These are phyloP conservation scores for Sporisorium reilianum DNA, from an alignment of 1,284 basidiomycete species.

Conservation along the genomic window DNA sequence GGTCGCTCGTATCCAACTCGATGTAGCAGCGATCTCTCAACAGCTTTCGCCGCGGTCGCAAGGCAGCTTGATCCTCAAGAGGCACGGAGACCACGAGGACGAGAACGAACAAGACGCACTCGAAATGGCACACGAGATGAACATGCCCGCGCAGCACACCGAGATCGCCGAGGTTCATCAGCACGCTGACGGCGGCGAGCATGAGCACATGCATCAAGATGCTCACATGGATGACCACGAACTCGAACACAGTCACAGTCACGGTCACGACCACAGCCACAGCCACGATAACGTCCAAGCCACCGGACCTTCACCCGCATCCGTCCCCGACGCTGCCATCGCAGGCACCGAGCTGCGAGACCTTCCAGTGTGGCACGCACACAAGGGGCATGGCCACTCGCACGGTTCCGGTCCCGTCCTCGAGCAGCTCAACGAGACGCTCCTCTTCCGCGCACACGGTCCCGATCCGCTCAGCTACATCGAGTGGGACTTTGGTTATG, in stretches of 20 bases:
- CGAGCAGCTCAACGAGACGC: constrained; percentile 58
- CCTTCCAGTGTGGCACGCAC: constrained; percentile 29
- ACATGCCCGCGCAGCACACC: not conserved
- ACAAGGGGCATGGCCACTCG: constrained; percentile 43
- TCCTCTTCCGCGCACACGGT: constrained; percentile 58
- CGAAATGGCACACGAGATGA: not conserved
- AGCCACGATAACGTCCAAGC: constrained; percentile 9
- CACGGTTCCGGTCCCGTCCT: constrained; percentile 42
- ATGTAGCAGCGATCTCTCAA: constrained; percentile 5
- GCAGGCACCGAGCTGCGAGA: constrained; percentile 21
- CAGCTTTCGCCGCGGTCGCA: not conserved
- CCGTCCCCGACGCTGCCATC: constrained; percentile 15
- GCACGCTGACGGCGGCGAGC: not conserved
- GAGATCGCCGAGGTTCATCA: constrained; percentile 5
- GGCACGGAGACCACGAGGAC: constrained; percentile 42
- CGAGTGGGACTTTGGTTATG: constrained; percentile 65
- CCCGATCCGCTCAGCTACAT: constrained; percentile 66
- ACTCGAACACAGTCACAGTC: constrained; percentile 3
- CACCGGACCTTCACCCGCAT: constrained; percentile 20
- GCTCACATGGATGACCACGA: not conserved
- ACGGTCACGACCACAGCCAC: constrained; percentile 8
- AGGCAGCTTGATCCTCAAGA: not conserved
- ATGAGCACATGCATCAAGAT: constrained; percentile 5
- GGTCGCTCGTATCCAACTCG: constrained; percentile 1
- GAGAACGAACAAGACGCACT: constrained; percentile 22